phyloP scores from a whole-genome alignment of 2,329 filamentous ascomycete genomes.

The Fusarium decemcellulare region DNA sequence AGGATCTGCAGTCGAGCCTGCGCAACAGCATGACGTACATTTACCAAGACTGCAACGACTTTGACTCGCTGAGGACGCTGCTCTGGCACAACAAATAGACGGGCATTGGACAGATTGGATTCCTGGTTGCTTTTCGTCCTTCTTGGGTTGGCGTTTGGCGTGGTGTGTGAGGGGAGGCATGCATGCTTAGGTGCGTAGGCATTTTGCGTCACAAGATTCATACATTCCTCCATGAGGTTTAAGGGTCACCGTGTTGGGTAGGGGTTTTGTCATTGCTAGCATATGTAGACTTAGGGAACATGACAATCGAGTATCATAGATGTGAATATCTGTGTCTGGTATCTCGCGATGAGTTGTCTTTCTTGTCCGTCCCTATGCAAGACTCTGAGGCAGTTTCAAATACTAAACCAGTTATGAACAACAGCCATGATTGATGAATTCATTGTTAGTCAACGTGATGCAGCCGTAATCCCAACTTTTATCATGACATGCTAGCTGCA shows the following conservation, averaged over 20 bases:
- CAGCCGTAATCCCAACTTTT: no score
- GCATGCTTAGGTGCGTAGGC: slow-evolving; percentile 7
- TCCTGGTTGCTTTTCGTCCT: slow-evolving; percentile 10
- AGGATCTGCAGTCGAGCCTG: slow-evolving; percentile 91
- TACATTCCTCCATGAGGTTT: slow-evolving; percentile 13
- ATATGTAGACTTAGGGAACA: slow-evolving; percentile 31
- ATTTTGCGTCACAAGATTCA: slow-evolving; percentile 35
- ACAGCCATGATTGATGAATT: no score
- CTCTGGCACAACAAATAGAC: slow-evolving; percentile 84
- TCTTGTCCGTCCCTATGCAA: not conserved
- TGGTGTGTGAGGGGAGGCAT: slow-evolving; percentile 19
- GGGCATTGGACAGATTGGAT: slow-evolving; percentile 1
- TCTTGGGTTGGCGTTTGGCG: not conserved
- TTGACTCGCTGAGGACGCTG: slow-evolving; percentile 89
- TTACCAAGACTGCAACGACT: slow-evolving; percentile 89
- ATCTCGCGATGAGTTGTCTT: not conserved
- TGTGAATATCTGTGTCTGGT: not conserved
- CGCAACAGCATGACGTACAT: slow-evolving; percentile 98
- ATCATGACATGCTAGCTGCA: no score
- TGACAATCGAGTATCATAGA: slow-evolving; percentile 29
- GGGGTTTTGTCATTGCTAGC: slow-evolving; percentile 22
- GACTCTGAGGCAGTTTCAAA: not conserved
- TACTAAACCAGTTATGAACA: no score
- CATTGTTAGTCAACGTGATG: no score
- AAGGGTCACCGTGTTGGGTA: slow-evolving; percentile 16